phyloP scores from a whole-genome alignment of 139 green algal species.

The Edaphochlamys debaryana region DNA sequence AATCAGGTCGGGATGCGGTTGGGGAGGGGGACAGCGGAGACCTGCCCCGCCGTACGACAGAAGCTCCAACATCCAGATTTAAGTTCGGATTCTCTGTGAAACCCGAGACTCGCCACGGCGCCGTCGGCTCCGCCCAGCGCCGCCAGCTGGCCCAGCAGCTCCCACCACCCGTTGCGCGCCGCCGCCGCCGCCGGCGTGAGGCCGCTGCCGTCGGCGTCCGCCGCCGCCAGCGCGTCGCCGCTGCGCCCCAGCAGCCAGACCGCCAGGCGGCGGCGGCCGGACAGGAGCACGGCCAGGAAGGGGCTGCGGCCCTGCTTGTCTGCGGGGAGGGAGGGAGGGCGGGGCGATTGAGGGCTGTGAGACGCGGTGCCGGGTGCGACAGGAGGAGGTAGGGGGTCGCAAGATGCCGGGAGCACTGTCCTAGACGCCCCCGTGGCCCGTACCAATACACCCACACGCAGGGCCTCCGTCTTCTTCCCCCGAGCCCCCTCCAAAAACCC shows the following conservation, averaged over 20 bases:
- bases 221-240: background rate
- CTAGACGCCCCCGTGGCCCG: too few relatives aligned
- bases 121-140: too few relatives aligned
- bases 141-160: slow-evolving; percentile 7
- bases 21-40: background rate
- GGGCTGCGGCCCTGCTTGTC: background rate
- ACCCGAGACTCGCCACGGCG: too few relatives aligned
- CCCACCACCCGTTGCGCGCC: slow-evolving; percentile 44
- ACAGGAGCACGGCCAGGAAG: background rate
- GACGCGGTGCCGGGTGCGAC: background rate
- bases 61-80: too few relatives aligned
- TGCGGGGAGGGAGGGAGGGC: background rate
- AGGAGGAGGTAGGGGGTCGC: background rate
- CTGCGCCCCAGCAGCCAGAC: slow-evolving; percentile 3
- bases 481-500: background rate
- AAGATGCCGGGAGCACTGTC: too few relatives aligned
- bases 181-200: background rate
- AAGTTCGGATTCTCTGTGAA: too few relatives aligned
- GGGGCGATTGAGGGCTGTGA: background rate
- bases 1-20: too few relatives aligned
- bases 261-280: slow-evolving; percentile 1
- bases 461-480: too few relatives aligned
- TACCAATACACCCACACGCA: background rate
- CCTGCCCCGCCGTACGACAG: too few relatives aligned
- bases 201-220: background rate